A percentile compares a stretch with the other conserved stretches of the same genome.
Evolutionary conservation across 2,329 filamentous ascomycete species (phyloP).

Genomic region (Cladophialophora carrionii): DNA sequence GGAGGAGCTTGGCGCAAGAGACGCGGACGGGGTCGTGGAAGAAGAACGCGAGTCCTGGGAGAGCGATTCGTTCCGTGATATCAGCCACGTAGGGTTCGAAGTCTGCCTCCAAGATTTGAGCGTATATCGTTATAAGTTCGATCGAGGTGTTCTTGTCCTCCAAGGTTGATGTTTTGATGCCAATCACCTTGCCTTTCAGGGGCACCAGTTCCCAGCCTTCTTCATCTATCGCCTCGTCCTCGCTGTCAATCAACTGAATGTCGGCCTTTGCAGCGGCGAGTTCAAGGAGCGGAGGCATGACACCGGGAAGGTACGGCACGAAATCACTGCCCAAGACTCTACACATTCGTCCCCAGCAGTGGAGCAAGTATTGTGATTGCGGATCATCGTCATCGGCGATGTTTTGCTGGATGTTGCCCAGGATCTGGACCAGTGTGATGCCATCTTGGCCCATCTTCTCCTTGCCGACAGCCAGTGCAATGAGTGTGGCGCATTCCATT

Average conservation of each 20-base stretch:
- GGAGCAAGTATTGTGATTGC: constrained; percentile 93
- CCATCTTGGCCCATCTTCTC: constrained; percentile 88
- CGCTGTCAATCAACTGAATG: constrained; percentile 92
- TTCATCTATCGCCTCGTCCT: constrained; percentile 89
- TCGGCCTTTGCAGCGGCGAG: constrained; percentile 94
- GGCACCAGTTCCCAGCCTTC: constrained; percentile 98
- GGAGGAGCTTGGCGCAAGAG: constrained; percentile 91
- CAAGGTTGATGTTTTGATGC: constrained; percentile 93
- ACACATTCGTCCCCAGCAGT: constrained; percentile 99
- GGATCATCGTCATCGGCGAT: constrained; percentile 93
- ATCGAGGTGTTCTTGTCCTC: constrained; percentile 99
- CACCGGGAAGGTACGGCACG: constrained; percentile 84
- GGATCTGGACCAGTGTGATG: constrained; percentile 79
- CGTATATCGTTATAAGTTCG: constrained; percentile 94
- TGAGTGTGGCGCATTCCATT: constrained; percentile 98
- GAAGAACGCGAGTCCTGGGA: constrained; percentile 94
- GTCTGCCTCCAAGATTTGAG: constrained; percentile 87
- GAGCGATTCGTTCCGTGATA: constrained; percentile 94
- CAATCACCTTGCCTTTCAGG: constrained; percentile 95
- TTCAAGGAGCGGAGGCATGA: constrained; percentile 91
- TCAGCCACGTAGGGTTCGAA: constrained; percentile 91
- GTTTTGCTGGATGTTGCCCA: constrained; percentile 81
- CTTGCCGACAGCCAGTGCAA: constrained; percentile 89
- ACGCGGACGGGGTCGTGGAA: constrained; percentile 98
- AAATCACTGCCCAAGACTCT: constrained; percentile 89